Evolutionary conservation across 495 filamentous ascomycete genomes (phyloP), one percentile per base, ranked within the genome.

Genomic region (Penicillium psychrofluorescens): DNA sequence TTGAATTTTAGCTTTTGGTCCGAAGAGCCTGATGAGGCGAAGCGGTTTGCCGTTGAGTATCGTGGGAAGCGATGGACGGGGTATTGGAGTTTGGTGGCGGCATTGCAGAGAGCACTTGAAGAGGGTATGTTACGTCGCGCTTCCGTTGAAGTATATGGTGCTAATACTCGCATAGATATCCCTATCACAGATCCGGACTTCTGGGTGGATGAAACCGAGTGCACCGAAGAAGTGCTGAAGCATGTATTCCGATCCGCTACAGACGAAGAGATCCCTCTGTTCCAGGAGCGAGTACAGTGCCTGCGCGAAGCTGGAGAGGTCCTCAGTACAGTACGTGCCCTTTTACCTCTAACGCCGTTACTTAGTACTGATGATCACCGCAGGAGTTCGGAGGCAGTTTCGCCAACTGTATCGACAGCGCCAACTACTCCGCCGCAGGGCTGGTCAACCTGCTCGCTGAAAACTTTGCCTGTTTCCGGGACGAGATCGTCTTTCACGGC

Each of bases 1-100:
- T 70, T 98, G 43, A 98, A 98, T 59, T 98, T 97, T 55, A 90
- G 81, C 28, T 98, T 98, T 63, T 98, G 91, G 90, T 91, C 86
- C 16, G 82, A 83, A 29, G 68, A 70, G 40, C 48, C 63, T 6
- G 68, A 75, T 14, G 74, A 79, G 29, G 70, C 77, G 9, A 73
- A 84, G 49, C 70, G 86, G 29, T 97, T 94, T 63, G 72, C 83
- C 8, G 72, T 97, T 7, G 80, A 84, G 35, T 97, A 95, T 59
- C 76, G 74, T 14, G 90, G 81, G 27, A 83, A 79, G 64, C 77
- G 63, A 42, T 95, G 87, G 85, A 95, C 90, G 2, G 92, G 92
- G 27, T 98, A 98, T 56, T 95, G 87, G 85, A 95, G 89, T 59
- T 66, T 98, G 43, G 86, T 96, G 27, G 92, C 94, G 35, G 78